Percentiles rank a stretch among this genome's conserved stretches.
phyloP scores from a whole-genome alignment of 2,329 filamentous ascomycete genomes.

The Penicillium expansum region DNA sequence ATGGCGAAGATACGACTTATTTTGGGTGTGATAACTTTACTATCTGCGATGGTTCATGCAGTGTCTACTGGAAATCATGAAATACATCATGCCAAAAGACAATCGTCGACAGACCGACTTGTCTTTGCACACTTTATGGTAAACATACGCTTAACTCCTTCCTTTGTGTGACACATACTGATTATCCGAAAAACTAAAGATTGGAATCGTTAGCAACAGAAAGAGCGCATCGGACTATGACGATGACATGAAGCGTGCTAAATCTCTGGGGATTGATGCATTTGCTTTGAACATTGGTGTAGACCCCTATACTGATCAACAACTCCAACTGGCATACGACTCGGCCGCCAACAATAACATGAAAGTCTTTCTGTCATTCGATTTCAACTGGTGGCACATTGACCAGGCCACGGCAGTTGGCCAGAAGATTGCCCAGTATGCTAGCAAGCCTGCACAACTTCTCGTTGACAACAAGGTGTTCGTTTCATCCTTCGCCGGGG shows the following conservation, averaged over 20 bases:
- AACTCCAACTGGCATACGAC: slow-evolving; percentile 50
- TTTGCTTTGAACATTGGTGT: slow-evolving; percentile 53
- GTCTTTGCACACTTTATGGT: slow-evolving; percentile 48
- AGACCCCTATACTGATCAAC: slow-evolving; percentile 45
- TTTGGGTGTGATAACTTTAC: background rate
- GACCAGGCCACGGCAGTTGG: slow-evolving; percentile 43
- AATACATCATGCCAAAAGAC: background rate
- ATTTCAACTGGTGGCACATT: slow-evolving; percentile 52
- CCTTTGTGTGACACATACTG: background rate
- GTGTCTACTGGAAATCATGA: background rate
- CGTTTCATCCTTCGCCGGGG: slow-evolving; percentile 54
- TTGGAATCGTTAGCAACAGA: slow-evolving; percentile 47
- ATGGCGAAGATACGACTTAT: background rate
- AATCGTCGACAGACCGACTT: slow-evolving; percentile 23
- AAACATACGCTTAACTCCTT: background rate
- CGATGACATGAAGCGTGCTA: slow-evolving; percentile 48
- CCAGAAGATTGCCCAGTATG: slow-evolving; percentile 49
- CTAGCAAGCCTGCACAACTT: slow-evolving; percentile 46
- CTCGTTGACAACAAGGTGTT: slow-evolving; percentile 51
- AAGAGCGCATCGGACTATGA: slow-evolving; percentile 47
- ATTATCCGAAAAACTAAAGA: slow-evolving; percentile 26
- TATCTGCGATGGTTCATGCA: background rate
- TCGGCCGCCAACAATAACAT: slow-evolving; percentile 48
- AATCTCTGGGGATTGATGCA: slow-evolving; percentile 46
- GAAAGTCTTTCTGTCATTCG: slow-evolving; percentile 58